Percentiles rank a stretch among this genome's conserved stretches.
phyloP scores from a whole-genome alignment of 2,329 filamentous ascomycete species.

The Boeremia lycopersici region DNA sequence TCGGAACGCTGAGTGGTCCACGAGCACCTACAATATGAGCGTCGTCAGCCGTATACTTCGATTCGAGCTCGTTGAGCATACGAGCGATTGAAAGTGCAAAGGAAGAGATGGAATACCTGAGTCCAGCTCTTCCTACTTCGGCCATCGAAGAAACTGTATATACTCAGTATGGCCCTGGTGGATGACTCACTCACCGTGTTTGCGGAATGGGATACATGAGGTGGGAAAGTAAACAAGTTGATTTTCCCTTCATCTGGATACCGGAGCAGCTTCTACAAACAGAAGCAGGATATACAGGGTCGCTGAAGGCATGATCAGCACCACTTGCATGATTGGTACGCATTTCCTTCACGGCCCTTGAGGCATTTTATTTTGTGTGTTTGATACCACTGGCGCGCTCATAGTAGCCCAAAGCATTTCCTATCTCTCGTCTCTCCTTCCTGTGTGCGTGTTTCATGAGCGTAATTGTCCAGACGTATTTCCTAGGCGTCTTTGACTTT shows the following conservation, averaged over 20 bases:
- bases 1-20: conserved; percentile 43
- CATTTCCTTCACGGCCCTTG: conserved; percentile 5
- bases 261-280: neutral
- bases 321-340: neutral
- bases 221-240: neutral
- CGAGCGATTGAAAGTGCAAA: neutral
- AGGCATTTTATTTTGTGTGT: conserved; percentile 15
- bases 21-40: conserved; percentile 41
- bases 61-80: neutral
- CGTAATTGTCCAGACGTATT: conserved; percentile 10
- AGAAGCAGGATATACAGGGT: neutral
- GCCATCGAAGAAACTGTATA: neutral
- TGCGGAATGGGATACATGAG: neutral
- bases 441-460: conserved; percentile 11
- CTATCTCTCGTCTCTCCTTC: conserved; percentile 13
- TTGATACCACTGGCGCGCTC: conserved; percentile 22
- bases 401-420: conserved; percentile 18
- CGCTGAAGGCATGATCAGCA: neutral
- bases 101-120: neutral
- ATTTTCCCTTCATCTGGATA: neutral
- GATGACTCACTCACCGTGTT: neutral
- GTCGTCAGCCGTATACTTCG: neutral
- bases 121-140: neutral
- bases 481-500: neutral
- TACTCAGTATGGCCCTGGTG: neutral